These are phyloP conservation scores for Aquilaria malaccensis DNA, from an alignment of 345 rosid genomes.

Conservation along the genomic window DNA sequence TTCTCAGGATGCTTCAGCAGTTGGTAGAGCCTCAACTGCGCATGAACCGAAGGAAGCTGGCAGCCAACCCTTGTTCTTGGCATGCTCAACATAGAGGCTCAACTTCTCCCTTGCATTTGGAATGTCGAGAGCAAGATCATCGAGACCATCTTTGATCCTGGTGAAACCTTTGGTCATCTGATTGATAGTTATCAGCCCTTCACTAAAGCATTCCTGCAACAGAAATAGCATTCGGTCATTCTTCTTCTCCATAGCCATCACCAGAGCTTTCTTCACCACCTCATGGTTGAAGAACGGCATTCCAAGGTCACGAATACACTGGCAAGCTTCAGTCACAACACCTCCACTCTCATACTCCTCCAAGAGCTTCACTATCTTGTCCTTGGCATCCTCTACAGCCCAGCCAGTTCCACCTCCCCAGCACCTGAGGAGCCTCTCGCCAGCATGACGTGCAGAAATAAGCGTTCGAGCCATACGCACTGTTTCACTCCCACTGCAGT, in stretches of 20 bases:
- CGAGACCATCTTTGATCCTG: conserved; percentile 80
- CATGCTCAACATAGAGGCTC: conserved; percentile 51
- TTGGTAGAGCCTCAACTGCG: conserved; percentile 16
- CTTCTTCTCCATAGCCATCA: conserved; percentile 99
- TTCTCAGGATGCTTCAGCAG: conserved; percentile 33
- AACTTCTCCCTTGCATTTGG: conserved; percentile 91
- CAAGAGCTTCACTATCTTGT: conserved; percentile 86
- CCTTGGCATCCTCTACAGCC: conserved; percentile 99
- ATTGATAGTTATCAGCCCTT: conserved; percentile 86
- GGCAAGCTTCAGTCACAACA: conserved; percentile 89
- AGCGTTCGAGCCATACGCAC: conserved; percentile 72
- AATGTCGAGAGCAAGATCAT: conserved; percentile 93
- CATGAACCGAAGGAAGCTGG: conserved; percentile 38
- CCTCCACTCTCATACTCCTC: conserved; percentile 95
- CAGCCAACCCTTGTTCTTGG: conserved; percentile 83
- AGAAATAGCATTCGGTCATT: conserved; percentile 80
- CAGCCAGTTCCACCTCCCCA: conserved; percentile 99
- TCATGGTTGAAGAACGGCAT: conserved; percentile 99
- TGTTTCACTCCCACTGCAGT: conserved; percentile 83
- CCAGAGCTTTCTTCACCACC: conserved; percentile 97
- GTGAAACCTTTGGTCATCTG: conserved; percentile 93
- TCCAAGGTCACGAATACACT: conserved; percentile 89
- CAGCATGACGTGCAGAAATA: conserved; percentile 90
- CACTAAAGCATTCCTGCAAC: conserved; percentile 74
- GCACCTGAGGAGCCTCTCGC: conserved; percentile 93